These are phyloP conservation scores for Diaporthe longicolla DNA, from an alignment of 2,329 filamentous ascomycete species.

Conservation along the genomic window DNA sequence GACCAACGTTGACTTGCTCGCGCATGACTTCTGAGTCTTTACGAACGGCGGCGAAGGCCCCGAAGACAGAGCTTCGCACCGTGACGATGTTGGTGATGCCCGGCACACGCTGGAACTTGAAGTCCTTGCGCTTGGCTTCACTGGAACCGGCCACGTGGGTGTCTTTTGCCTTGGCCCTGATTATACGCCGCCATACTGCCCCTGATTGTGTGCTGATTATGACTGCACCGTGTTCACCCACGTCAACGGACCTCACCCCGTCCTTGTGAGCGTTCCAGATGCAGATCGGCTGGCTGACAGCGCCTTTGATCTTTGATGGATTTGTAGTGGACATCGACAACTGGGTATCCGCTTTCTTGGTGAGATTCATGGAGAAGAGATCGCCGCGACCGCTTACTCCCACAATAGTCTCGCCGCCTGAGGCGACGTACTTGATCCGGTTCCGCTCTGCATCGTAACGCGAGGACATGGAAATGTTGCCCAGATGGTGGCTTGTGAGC, in stretches of 20 bases:
- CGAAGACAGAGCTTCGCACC: slow-evolving; percentile 89
- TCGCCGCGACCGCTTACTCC: slow-evolving; percentile 88
- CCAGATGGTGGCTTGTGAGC: slow-evolving; percentile 78
- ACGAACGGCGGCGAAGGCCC: slow-evolving; percentile 89
- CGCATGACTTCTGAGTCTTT: slow-evolving; percentile 87
- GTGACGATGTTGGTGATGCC: slow-evolving; percentile 87
- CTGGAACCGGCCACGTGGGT: slow-evolving; percentile 61
- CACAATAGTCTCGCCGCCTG: slow-evolving; percentile 92
- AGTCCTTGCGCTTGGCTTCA: slow-evolving; percentile 82
- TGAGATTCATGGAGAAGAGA: slow-evolving; percentile 87
- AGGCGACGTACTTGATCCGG: slow-evolving; percentile 81
- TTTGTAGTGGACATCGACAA: slow-evolving; percentile 87
- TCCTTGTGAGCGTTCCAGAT: slow-evolving; percentile 93
- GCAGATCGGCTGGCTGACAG: slow-evolving; percentile 82
- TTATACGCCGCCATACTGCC: slow-evolving; percentile 91
- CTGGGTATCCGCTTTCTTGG: slow-evolving; percentile 73
- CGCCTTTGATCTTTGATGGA: slow-evolving; percentile 88
- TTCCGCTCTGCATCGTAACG: slow-evolving; percentile 76
- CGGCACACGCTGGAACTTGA: slow-evolving; percentile 94
- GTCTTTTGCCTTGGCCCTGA: slow-evolving; percentile 84
- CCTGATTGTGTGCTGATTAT: slow-evolving; percentile 94
- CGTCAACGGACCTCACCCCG: slow-evolving; percentile 86
- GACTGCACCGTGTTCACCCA: slow-evolving; percentile 94
- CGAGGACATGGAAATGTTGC: slow-evolving; percentile 72
- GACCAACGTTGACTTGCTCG: slow-evolving; percentile 75